A percentile compares a stretch with the other conserved stretches of the same genome.
Evolutionary conservation across 495 filamentous ascomycete species (phyloP).

Genomic region (Neurospora sp.): DNA sequence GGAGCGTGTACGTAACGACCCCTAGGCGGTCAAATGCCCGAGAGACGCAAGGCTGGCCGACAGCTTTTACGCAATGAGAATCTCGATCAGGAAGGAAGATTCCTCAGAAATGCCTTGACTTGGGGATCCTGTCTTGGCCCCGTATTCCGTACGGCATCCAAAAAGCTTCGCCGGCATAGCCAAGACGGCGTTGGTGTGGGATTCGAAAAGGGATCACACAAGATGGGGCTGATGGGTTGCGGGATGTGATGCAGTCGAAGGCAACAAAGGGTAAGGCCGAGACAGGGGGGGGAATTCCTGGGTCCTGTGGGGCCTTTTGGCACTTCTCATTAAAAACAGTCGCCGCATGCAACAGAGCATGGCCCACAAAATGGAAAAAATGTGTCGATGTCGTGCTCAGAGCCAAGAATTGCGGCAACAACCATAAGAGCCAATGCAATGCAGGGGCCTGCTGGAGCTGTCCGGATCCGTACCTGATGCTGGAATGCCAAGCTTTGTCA

Average conservation of each 20-base stretch:
- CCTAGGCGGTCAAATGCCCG: neutral
- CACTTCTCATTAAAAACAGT: neutral
- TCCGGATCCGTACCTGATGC: neutral
- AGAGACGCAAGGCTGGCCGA: neutral
- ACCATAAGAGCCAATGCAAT: neutral
- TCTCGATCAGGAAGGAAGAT: neutral
- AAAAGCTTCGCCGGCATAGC: neutral
- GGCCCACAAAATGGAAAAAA: slow-evolving; percentile 5
- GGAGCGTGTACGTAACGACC: neutral
- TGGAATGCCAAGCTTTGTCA: neutral
- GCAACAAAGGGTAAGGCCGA: neutral
- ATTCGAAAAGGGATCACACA: neutral
- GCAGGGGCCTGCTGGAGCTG: neutral
- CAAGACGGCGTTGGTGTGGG: neutral
- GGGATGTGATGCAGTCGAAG: neutral
- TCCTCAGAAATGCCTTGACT: neutral
- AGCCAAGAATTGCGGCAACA: slow-evolving; percentile 21
- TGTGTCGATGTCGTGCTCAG: slow-evolving; percentile 24
- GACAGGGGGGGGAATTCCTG: neutral
- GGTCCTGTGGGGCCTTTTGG: slow-evolving; percentile 1
- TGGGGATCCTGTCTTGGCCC: neutral
- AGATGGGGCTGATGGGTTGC: slow-evolving; percentile 3
- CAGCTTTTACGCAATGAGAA: neutral
- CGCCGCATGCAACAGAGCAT: neutral
- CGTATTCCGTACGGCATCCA: neutral